Base-by-base conservation (phyloP, 768 basidiomycete genomes). In the Steccherinum ochraceum region DNA sequence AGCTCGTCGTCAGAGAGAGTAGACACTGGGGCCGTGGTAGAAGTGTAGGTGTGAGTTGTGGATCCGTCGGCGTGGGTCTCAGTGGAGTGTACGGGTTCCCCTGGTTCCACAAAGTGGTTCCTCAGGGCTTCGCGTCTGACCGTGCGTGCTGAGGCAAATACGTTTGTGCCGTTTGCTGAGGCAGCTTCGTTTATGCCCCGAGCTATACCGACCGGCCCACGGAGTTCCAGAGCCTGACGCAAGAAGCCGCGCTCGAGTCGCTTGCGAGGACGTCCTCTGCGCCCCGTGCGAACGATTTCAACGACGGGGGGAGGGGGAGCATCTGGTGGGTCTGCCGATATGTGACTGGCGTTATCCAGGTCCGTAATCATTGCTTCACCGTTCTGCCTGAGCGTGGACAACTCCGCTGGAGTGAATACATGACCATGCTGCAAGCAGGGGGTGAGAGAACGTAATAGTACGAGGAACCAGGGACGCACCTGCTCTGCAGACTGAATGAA, bases 231-330 rank as follows among this genome's bases (percentile, higher is more conserved):
- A 1, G 61, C 59, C 45, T 52, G 45, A 13, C 49, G 21, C 2
- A 67, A 56, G 30, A 68, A 57, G 3, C 56, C 46, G 3, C 52
- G 57, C 27, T 70, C 60, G 20, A 69, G 67, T 11, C 60, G 52
- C 3, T 65, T 54, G 4, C 58, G 45, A 1, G 67, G 68, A 2
- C 61, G 56, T 1, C 68, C 67, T 3, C 50, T 46, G 11, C 40
- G 42, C 0, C 61, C 56, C 18, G 60, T 57, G 5, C 10, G 18
- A 43, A 19, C 7, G 19, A 5, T 5, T 5, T 7, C 5, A 23
- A 18, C 5, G 7, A 43, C 41, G 21, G 18, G 7, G 11, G 19
- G 21, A 18, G 41, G 21, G 7, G 41, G 10, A 5, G n/a, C 41
- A n/a, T 43, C 41, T 5, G 21, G 41, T 23, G 41, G 41, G 19